phyloP scores from a whole-genome alignment of 108 stramenopile species.

The Seminavis robusta region DNA sequence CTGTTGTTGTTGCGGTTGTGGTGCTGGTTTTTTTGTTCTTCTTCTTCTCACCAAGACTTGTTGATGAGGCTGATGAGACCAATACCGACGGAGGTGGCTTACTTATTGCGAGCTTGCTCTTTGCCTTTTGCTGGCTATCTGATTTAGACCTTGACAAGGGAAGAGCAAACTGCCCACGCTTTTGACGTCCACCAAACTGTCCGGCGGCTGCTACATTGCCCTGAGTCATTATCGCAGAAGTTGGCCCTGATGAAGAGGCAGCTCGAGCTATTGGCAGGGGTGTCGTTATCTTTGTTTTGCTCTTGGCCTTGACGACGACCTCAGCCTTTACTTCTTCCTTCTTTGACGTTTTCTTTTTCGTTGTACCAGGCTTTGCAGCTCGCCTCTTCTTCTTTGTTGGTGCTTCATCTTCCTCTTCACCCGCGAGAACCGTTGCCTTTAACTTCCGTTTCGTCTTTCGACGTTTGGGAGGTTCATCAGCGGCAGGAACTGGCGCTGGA shows the following conservation, averaged over 20 bases:
- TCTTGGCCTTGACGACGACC: not conserved
- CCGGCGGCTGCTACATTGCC: constrained; percentile 14
- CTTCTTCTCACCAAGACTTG: too few species aligned
- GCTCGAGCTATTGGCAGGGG: not conserved
- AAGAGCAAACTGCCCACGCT: not conserved
- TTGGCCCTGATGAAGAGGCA: not conserved
- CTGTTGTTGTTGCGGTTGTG: too few species aligned
- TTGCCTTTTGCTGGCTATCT: too few species aligned
- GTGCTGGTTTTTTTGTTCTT: too few species aligned
- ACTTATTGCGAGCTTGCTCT: too few species aligned
- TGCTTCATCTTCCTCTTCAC: constrained; percentile 15
- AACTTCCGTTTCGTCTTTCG: constrained; percentile 21
- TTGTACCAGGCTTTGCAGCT: too few species aligned
- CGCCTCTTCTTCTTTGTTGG: constrained; percentile 8
- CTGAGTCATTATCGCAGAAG: not conserved
- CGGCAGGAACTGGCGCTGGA: not conserved
- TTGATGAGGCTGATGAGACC: too few species aligned
- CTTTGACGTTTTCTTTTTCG: not conserved
- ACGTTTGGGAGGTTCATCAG: constrained; percentile 2
- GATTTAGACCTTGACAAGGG: not conserved
- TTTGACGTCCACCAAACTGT: constrained; percentile 14
- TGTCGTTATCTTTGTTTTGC: not conserved
- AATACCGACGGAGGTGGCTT: too few species aligned
- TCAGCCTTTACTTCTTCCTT: constrained; percentile 3
- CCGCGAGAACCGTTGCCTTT: constrained; percentile 1